Conservation (phyloP, 805 yeast species). For the Citeromyces nyonsensis region DNA sequence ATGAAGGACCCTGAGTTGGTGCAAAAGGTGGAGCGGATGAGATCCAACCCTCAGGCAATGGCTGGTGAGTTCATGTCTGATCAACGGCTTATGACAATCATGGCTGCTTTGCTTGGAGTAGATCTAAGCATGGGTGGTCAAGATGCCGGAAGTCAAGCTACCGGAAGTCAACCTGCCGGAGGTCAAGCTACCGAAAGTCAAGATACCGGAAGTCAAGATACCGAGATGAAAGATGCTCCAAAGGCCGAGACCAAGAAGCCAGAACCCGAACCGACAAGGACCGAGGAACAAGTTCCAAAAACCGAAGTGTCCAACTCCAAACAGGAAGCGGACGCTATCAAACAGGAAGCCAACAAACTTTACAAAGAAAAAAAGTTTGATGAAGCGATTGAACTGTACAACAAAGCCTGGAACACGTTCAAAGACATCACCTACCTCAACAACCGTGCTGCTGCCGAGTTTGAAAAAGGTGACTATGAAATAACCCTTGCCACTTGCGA, state of each 20-base stretch:
- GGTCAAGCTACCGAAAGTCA: constrained; percentile 13
- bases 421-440: constrained; percentile 87
- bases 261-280: constrained; percentile 10
- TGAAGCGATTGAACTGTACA: constrained; percentile 78
- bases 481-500: constrained; percentile 70
- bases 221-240: constrained; percentile 20
- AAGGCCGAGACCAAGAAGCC: constrained; percentile 6
- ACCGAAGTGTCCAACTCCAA: constrained; percentile 18
- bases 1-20: constrained; percentile 83
- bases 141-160: constrained; percentile 7
- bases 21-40: constrained; percentile 43
- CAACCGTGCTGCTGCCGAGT: constrained; percentile 97
- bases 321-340: constrained; percentile 48
- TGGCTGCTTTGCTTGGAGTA: constrained; percentile 78
- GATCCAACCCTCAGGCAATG: constrained; percentile 61
- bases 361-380: constrained; percentile 84
- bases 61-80: constrained; percentile 60
- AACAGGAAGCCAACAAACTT: constrained; percentile 72
- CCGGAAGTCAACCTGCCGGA: constrained; percentile 9
- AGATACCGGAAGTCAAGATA: constrained; percentile 8
- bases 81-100: constrained; percentile 76
- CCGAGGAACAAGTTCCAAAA: constrained; percentile 10
- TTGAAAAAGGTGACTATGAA: constrained; percentile 86
- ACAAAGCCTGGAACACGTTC: constrained; percentile 70
- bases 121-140: constrained; percentile 37